Conservation (phyloP, 2,329 filamentous ascomycete genomes). For the Monascus ruber region DNA sequence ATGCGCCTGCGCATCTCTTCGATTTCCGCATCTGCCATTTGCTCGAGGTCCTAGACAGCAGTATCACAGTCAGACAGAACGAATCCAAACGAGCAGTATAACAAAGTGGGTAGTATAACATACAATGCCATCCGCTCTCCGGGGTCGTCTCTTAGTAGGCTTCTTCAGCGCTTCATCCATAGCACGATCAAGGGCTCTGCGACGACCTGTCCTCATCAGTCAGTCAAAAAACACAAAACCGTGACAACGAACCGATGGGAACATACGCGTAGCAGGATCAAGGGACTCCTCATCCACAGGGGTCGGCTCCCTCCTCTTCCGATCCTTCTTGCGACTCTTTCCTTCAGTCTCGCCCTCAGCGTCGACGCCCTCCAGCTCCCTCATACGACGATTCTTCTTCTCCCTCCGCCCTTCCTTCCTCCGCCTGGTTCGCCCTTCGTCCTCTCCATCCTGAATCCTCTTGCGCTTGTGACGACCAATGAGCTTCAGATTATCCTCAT, state of each 20-base stretch:
- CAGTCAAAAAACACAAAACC: not conserved
- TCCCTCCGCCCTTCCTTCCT: slow-evolving; percentile 45
- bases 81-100: not conserved
- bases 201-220: slow-evolving; percentile 42
- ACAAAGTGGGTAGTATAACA: slow-evolving; percentile 19
- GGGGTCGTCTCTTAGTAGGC: slow-evolving; percentile 55
- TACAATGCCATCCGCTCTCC: slow-evolving; percentile 81
- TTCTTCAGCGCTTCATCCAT: slow-evolving; percentile 85
- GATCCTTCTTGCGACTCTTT: slow-evolving; percentile 39
- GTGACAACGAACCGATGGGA: not conserved
- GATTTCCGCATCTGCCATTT: slow-evolving; percentile 81
- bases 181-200: slow-evolving; percentile 70
- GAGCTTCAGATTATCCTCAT: slow-evolving; percentile 49
- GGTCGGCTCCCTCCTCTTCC: slow-evolving; percentile 41
- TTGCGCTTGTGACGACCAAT: slow-evolving; percentile 55
- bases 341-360: slow-evolving; percentile 37
- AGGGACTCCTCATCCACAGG: slow-evolving; percentile 65
- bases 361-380: slow-evolving; percentile 51
- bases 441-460: slow-evolving; percentile 50
- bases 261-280: slow-evolving; percentile 69
- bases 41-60: slow-evolving; percentile 62
- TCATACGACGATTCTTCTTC: slow-evolving; percentile 57
- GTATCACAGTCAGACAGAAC: slow-evolving; percentile 15
- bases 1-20: slow-evolving; percentile 78
- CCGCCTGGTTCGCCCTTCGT: slow-evolving; percentile 58